Evolutionary conservation across 495 filamentous ascomycete genomes (phyloP).

Genomic region (Collariella sp.): DNA sequence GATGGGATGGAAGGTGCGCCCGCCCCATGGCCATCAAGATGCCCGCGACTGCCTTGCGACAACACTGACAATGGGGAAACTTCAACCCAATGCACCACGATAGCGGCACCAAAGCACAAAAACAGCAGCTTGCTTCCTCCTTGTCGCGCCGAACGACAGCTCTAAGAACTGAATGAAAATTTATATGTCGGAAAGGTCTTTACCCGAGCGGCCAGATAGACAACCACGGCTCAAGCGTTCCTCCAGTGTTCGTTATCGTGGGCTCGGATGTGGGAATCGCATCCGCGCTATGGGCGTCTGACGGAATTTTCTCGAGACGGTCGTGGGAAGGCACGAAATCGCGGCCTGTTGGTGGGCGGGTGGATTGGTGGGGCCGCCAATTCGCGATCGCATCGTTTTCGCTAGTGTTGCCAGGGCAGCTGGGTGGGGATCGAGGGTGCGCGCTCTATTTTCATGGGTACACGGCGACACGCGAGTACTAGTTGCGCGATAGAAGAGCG

Average conservation of each 20-base stretch:
- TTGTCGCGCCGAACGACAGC: neutral
- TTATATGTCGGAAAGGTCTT: neutral
- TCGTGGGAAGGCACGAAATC: neutral
- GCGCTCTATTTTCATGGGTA: neutral
- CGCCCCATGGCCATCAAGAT: too few species aligned
- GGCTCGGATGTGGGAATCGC: neutral
- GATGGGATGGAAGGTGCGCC: too few species aligned
- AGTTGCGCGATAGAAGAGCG: neutral
- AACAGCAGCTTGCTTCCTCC: neutral
- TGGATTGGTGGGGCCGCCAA: constrained; percentile 5
- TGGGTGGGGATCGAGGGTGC: neutral
- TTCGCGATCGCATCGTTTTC: constrained; percentile 11
- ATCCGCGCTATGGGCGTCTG: neutral
- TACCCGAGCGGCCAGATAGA: constrained; percentile 6
- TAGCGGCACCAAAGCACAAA: neutral
- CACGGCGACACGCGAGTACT: neutral
- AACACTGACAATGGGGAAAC: neutral
- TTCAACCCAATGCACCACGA: neutral
- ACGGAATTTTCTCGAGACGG: neutral
- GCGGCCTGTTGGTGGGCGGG: constrained; percentile 4
- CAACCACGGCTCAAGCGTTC: neutral
- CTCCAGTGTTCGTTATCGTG: neutral
- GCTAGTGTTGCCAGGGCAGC: constrained; percentile 1
- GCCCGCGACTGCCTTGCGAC: neutral
- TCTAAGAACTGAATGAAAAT: neutral